Evolutionary conservation across 805 yeast species (phyloP).

Genomic region (Ogataea allantospora): DNA sequence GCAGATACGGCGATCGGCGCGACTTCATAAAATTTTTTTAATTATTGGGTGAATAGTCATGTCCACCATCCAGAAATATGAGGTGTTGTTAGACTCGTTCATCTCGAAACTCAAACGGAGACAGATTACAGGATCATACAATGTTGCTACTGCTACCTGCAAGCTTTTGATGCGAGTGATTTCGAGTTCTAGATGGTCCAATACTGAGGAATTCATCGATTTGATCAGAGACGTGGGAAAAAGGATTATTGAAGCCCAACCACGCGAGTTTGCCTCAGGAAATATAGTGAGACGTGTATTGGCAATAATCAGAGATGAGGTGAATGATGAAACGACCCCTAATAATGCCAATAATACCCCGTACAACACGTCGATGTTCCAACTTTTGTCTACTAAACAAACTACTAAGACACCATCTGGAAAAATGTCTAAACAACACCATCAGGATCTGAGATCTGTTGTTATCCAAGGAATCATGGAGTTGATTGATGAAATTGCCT

Average conservation of each 20-base stretch:
- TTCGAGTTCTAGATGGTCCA: constrained; percentile 85
- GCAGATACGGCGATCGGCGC: constrained; percentile 5
- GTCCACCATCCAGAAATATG: constrained; percentile 26
- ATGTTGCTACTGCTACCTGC: constrained; percentile 83
- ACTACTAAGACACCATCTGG: constrained; percentile 24
- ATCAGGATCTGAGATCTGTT: constrained; percentile 73
- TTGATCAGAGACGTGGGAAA: constrained; percentile 75
- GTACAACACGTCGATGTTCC: constrained; percentile 82
- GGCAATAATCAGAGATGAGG: constrained; percentile 84
- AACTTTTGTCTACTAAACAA: constrained; percentile 58
- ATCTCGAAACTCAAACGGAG: constrained; percentile 68
- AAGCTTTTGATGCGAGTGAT: constrained; percentile 84
- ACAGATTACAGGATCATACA: constrained; percentile 77
- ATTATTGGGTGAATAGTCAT: constrained; percentile 5
- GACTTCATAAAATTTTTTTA: constrained; percentile 8
- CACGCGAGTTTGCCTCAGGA: constrained; percentile 85
- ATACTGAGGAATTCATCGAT: constrained; percentile 66
- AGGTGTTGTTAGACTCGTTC: constrained; percentile 33
- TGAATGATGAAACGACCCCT: constrained; percentile 42
- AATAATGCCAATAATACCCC: constrained; percentile 39
- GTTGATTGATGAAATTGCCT: constrained; percentile 84
- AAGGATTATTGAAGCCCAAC: constrained; percentile 73
- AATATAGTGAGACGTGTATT: constrained; percentile 88
- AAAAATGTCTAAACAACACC: constrained; percentile 39
- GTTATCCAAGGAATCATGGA: constrained; percentile 92